phyloP scores from a whole-genome alignment of 192 early-diverging fungal species.

The Gryganskiella cystojenkinii region DNA sequence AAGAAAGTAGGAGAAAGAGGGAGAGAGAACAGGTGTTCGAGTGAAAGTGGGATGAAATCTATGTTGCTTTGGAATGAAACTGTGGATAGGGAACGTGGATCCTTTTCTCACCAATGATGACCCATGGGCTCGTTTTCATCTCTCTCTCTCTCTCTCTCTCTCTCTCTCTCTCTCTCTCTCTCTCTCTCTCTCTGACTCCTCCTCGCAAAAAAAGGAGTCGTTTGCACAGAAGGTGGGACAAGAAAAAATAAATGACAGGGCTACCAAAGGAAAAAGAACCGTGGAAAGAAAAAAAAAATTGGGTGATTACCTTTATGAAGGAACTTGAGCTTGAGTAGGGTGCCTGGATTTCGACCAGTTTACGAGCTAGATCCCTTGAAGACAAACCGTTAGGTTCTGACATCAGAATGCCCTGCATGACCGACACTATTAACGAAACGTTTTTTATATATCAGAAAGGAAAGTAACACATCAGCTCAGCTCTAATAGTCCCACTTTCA shows the following conservation, averaged over 20 bases:
- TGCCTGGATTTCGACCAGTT: slow-evolving; percentile 41
- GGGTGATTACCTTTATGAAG: slow-evolving; percentile 49
- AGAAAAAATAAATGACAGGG: no score
- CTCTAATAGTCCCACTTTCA: no score
- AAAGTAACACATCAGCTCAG: no score
- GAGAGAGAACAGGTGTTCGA: no score
- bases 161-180: not conserved
- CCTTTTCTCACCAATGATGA: no score
- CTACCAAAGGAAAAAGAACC: not conserved
- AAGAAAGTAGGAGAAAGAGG: no score
- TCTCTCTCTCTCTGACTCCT: not conserved
- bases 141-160: not conserved
- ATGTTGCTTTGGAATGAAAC: no score
- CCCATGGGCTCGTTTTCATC: no score
- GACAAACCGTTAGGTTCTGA: slow-evolving; percentile 33
- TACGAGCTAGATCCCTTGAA: slow-evolving; percentile 46
- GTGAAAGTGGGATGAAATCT: no score
- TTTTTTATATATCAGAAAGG: no score
- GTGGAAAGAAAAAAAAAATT: not conserved
- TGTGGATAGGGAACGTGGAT: no score
- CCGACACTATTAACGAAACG: slow-evolving; percentile 35
- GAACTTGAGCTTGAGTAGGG: slow-evolving; percentile 42
- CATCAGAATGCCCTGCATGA: slow-evolving; percentile 40
- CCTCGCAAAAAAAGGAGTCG: no score
- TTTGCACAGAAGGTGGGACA: slow-evolving; percentile 15